These are phyloP conservation scores for Flaveria linearis DNA, from an alignment of 129 eudicot genomes.

Conservation along the genomic window DNA sequence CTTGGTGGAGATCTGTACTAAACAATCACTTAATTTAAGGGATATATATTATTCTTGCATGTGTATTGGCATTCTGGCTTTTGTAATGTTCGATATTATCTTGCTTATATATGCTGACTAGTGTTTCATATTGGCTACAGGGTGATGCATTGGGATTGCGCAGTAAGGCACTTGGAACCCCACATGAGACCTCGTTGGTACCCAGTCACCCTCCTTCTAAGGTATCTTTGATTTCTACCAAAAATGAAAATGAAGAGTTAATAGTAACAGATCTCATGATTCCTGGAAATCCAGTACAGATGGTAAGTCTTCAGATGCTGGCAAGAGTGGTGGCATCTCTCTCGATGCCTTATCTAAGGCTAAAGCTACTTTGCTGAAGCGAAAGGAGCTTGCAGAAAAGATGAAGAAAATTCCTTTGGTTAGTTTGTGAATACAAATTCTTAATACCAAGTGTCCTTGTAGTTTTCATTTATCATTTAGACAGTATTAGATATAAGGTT, in stretches of 20 bases:
- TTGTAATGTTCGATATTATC: not conserved
- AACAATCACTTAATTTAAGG: conserved; percentile 1
- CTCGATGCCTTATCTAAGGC: conserved; percentile 92
- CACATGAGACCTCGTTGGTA: conserved; percentile 38
- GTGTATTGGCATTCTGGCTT: not conserved
- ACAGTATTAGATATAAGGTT: not conserved
- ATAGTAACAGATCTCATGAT: conserved; percentile 98
- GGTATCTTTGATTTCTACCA: conserved; percentile 95
- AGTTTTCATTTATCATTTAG: not conserved
- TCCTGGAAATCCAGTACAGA: conserved; percentile 99
- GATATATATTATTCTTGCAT: not conserved
- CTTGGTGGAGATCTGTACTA: conserved; percentile 1
- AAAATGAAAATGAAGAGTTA: conserved; percentile 99
- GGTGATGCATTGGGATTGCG: conserved; percentile 47
- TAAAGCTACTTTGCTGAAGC: conserved; percentile 77
- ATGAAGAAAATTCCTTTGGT: conserved; percentile 78
- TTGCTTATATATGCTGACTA: conserved; percentile 15
- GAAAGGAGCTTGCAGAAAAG: conserved; percentile 72
- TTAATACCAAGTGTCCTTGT: not conserved
- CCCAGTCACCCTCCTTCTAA: conserved; percentile 57
- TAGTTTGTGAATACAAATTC: conserved; percentile 23
- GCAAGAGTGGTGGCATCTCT: conserved; percentile 72
- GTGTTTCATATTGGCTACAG: conserved; percentile 53
- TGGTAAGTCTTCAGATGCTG: conserved; percentile 72
- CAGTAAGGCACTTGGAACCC: conserved; percentile 51